Evolutionary conservation across 2,329 filamentous ascomycete genomes (phyloP), one percentile per base, ranked within the genome.

Genomic region (Pseudogymnoascus sp.): DNA sequence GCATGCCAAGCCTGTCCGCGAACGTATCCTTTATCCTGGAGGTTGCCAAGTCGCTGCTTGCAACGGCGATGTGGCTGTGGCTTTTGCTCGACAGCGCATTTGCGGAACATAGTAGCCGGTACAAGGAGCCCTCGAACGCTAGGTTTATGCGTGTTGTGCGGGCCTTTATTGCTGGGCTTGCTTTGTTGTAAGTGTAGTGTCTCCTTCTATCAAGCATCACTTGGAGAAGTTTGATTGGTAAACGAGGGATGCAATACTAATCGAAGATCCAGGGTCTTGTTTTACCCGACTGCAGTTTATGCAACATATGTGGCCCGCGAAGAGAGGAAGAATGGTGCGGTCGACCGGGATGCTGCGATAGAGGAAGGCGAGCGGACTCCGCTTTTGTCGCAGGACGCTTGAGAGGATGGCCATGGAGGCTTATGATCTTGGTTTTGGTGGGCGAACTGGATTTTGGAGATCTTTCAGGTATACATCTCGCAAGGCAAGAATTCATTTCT

Each of bases 11-110:
- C 5, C 58, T 64, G 15, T 58, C 60, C 1, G 42, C 35, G 1
- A 35, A 27, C 8, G 48, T 65, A 25, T 63, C 48, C 0, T 55
- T 67, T 10, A 60, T 63, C 12, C 64, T 67, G 9, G 67, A 69
- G 35, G 15, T 64, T 1, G 61, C 48, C 1, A 69, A 69, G 39
- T 66, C 64, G 3, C 36, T 35, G 6, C 59, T 68, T 18, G 66
- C 66, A 15, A 63, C 65, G n/a, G 31, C 36, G 7, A 27, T 63
- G 25, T 69, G 67, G 67, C 42, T 69, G 1, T 69, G 67, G 67
- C 15, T 69, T 9, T 15, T 68, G 1, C 18, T 68, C 5, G 67
- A 68, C 13, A 64, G 62, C 4, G 65, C 64, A 1, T 62, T 65
- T 39, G 64, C 40, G 2, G 60, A 62, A 5, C n/a, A 27, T 1